These are phyloP conservation scores for Penicillium oxalicum DNA, from an alignment of 2,329 filamentous ascomycete genomes.

Conservation along the genomic window DNA sequence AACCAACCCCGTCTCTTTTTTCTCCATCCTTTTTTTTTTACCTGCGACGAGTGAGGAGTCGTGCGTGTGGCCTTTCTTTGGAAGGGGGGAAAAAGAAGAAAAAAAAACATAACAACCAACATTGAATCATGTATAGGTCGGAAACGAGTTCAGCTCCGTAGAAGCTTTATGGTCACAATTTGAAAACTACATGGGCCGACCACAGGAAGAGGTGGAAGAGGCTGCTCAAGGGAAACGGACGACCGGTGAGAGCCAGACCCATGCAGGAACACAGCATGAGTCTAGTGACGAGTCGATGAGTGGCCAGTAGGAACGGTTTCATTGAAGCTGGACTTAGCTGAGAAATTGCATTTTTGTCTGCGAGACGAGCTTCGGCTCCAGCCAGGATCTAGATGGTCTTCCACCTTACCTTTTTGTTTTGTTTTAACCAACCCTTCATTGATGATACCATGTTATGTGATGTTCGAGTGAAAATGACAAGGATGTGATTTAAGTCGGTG, in stretches of 20 bases:
- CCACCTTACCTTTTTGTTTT: neutral
- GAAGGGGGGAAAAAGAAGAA: too few species aligned
- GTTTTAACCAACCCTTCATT: neutral
- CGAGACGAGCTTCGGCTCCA: too few species aligned
- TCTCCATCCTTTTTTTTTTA: too few species aligned
- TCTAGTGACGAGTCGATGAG: conserved; percentile 11
- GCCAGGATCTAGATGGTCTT: too few species aligned
- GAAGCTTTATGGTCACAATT: conserved; percentile 97
- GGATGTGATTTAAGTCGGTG: too few species aligned
- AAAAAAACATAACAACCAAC: too few species aligned
- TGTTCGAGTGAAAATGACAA: neutral
- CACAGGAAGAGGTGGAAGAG: conserved; percentile 41
- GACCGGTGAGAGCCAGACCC: conserved; percentile 20
- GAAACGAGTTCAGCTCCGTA: conserved; percentile 95
- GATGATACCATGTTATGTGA: conserved; percentile 9
- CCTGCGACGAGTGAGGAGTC: too few species aligned
- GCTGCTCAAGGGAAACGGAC: conserved; percentile 25
- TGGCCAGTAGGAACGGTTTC: conserved; percentile 7
- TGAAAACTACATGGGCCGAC: conserved; percentile 86
- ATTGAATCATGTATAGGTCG: conserved; percentile 53
- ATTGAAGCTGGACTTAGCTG: neutral
- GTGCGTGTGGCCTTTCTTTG: too few species aligned
- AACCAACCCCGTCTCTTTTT: too few species aligned
- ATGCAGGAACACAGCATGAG: conserved; percentile 15
- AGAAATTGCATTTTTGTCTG: too few species aligned